Evolutionary conservation across 139 green algal species (phyloP).

Genomic region (Chlorella vulgaris): DNA sequence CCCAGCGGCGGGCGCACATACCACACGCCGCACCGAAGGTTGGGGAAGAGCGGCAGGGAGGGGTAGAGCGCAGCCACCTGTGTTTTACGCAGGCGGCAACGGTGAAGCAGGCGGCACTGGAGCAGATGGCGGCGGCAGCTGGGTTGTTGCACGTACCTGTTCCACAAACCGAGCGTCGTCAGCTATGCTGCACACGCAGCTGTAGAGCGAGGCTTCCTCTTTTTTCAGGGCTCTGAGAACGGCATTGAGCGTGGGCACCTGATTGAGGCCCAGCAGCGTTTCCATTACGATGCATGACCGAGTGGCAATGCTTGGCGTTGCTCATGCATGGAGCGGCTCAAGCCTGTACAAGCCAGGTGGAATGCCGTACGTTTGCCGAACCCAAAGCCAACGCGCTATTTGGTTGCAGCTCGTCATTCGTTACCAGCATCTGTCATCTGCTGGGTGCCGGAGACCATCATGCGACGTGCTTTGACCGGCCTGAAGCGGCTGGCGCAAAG

Average conservation of each 20-base stretch:
- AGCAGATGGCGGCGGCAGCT: background rate
- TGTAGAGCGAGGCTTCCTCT: slow-evolving; percentile 74
- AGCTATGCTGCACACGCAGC: slow-evolving; percentile 74
- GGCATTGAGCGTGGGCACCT: slow-evolving; percentile 35
- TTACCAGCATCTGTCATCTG: background rate
- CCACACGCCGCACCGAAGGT: slow-evolving; percentile 92
- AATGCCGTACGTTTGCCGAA: too few relatives aligned
- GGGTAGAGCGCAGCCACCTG: slow-evolving; percentile 56
- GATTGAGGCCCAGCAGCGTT: slow-evolving; percentile 12
- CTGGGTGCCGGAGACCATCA: background rate
- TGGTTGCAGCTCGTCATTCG: too few relatives aligned
- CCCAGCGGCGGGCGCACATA: slow-evolving; percentile 51
- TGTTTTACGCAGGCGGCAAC: background rate
- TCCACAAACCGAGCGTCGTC: slow-evolving; percentile 79
- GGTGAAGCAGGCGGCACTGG: background rate
- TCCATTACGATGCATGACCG: too few relatives aligned
- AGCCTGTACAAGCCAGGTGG: too few relatives aligned
- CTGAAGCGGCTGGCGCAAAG: too few relatives aligned
- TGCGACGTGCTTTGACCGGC: too few relatives aligned
- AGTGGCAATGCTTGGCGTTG: too few relatives aligned
- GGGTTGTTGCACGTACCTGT: slow-evolving; percentile 28
- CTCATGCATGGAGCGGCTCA: too few relatives aligned
- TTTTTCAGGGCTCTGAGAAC: slow-evolving; percentile 63
- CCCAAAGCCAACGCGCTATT: too few relatives aligned
- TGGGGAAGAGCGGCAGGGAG: slow-evolving; percentile 77